Percentiles rank a stretch among this genome's conserved stretches.
phyloP scores from a whole-genome alignment of 768 basidiomycete species.

The Leccinum ochraceum region DNA sequence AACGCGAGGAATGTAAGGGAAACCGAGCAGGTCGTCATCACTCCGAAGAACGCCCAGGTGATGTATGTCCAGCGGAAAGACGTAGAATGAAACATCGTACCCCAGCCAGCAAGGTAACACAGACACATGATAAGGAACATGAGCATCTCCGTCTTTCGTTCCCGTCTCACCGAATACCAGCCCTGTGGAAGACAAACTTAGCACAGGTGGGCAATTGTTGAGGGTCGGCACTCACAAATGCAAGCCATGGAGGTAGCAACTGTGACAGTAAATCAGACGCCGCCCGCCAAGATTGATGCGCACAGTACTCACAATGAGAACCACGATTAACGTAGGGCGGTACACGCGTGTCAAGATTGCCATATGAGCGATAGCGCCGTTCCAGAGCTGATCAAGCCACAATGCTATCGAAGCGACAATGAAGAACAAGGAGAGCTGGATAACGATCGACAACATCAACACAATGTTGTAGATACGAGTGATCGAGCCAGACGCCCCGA shows the following conservation, averaged over 20 bases:
- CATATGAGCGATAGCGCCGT: constrained; percentile 60
- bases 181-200: constrained; percentile 43
- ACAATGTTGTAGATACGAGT: constrained; percentile 76
- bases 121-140: constrained; percentile 62
- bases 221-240: constrained; percentile 40
- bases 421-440: constrained; percentile 81
- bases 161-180: constrained; percentile 74
- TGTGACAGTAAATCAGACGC: constrained; percentile 26
- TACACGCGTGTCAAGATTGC: constrained; percentile 49
- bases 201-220: not conserved
- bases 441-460: constrained; percentile 65
- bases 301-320: constrained; percentile 54
- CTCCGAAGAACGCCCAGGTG: constrained; percentile 72
- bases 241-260: constrained; percentile 72
- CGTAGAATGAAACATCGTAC: constrained; percentile 68
- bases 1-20: constrained; percentile 55
- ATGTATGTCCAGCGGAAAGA: constrained; percentile 78
- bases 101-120: constrained; percentile 67
- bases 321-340: constrained; percentile 53
- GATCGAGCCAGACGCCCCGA: constrained; percentile 73
- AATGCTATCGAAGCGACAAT: constrained; percentile 66
- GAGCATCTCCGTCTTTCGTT: constrained; percentile 58
- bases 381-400: constrained; percentile 77
- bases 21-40: constrained; percentile 60
- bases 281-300: constrained; percentile 1